These are phyloP conservation scores for Ceratobasidium sp. DNA, from an alignment of 1,284 basidiomycete genomes.

Conservation along the genomic window DNA sequence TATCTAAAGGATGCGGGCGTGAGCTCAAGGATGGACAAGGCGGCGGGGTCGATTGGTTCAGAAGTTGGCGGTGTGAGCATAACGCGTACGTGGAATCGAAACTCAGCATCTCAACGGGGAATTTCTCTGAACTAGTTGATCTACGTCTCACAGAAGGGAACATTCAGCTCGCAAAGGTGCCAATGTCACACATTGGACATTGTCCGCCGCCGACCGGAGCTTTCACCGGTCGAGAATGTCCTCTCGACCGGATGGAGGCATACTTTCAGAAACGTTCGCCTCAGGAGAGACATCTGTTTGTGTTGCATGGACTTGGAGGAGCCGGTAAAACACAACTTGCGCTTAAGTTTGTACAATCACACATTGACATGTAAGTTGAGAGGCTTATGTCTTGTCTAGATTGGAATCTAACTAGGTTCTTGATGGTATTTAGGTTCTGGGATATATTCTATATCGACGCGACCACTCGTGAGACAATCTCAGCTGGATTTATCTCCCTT, in stretches of 20 bases:
- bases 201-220: conserved; percentile 5
- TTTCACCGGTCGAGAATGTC: conserved; percentile 7
- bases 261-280: neutral
- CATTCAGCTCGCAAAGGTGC: no score
- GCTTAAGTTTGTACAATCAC: conserved; percentile 3
- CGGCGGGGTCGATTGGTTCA: no score
- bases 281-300: neutral
- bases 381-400: no score
- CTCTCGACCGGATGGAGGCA: neutral
- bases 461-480: conserved; percentile 1
- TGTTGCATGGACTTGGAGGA: conserved; percentile 27
- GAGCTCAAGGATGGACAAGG: no score
- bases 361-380: neutral
- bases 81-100: no score
- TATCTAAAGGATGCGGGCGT: no score
- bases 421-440: neutral
- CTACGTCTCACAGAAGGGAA: no score
- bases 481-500: neutral
- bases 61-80: no score
- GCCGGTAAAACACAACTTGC: conserved; percentile 15
- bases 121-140: no score
- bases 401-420: no score
- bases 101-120: no score
- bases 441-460: conserved; percentile 29
- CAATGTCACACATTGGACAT: no score